A percentile compares a stretch with the other conserved stretches of the same genome.
Conservation (phyloP, 345 rosid species). For the Populus ilicifolia region DNA sequence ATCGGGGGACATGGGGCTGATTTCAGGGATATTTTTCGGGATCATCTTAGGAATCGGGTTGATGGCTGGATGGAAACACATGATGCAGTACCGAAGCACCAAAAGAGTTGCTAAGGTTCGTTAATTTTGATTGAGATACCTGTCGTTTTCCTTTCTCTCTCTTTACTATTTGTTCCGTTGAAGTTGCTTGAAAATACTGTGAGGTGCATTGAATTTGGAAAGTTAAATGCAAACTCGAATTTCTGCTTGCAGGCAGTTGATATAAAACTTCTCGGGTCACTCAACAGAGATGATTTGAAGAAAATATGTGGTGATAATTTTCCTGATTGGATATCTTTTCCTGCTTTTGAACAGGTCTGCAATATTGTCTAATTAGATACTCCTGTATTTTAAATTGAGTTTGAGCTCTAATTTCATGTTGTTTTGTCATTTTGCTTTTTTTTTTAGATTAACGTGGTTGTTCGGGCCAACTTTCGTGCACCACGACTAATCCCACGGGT, state of each 20-base stretch:
- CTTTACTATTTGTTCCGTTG: background rate
- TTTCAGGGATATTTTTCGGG: conserved; percentile 86
- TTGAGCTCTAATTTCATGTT: background rate
- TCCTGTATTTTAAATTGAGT: background rate
- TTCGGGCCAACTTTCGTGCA: too few relatives aligned
- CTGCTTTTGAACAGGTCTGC: conserved; percentile 92
- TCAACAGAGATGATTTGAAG: conserved; percentile 85
- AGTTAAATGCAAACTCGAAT: background rate
- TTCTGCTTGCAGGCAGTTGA: conserved; percentile 72
- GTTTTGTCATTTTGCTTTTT: background rate
- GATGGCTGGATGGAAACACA: conserved; percentile 94
- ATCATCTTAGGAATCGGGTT: conserved; percentile 71
- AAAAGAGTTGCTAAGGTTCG: conserved; percentile 83
- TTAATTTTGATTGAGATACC: background rate
- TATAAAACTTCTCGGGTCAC: conserved; percentile 82
- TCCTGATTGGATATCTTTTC: conserved; percentile 98
- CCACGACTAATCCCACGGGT: too few relatives aligned
- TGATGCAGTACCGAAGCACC: conserved; percentile 80
- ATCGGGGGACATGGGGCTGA: conserved; percentile 71
- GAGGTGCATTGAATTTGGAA: background rate
- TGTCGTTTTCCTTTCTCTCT: background rate
- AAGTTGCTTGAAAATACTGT: background rate
- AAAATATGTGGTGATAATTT: conserved; percentile 93
- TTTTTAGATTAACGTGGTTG: too few relatives aligned
- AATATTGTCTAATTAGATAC: background rate